Evolutionary conservation across 2,329 filamentous ascomycete genomes (phyloP).

Genomic region (Aspergillus thermomutatus): DNA sequence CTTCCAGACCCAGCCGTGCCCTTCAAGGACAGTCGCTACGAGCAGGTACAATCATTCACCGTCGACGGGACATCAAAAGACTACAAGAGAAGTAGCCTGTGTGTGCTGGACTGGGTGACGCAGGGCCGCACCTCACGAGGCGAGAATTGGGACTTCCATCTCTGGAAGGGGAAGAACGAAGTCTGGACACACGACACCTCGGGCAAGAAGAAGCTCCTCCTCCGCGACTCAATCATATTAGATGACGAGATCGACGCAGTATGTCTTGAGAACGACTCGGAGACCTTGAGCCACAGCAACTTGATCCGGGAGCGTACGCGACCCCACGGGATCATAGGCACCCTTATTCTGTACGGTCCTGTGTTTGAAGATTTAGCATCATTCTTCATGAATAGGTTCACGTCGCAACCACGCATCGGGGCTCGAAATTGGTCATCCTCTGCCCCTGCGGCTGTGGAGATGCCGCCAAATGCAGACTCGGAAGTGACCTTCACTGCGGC

Average conservation of each 20-base stretch:
- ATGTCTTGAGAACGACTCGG: conserved; percentile 30
- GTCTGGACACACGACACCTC: conserved; percentile 47
- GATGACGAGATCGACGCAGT: conserved; percentile 48
- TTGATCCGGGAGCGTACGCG: conserved; percentile 62
- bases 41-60: conserved; percentile 77
- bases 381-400: conserved; percentile 79
- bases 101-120: conserved; percentile 90
- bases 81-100: conserved; percentile 56
- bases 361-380: conserved; percentile 62
- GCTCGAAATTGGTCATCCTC: conserved; percentile 65
- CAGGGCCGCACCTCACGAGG: conserved; percentile 80
- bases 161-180: conserved; percentile 83
- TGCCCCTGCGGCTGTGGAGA: conserved; percentile 19
- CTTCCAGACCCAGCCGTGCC: conserved; percentile 93
- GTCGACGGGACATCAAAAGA: conserved; percentile 44
- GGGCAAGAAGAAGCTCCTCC: conserved; percentile 59
- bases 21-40: conserved; percentile 78
- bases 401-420: conserved; percentile 74
- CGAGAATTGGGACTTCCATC: conserved; percentile 80
- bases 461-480: conserved; percentile 37
- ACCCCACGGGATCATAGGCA: conserved; percentile 73
- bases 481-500: conserved; percentile 80
- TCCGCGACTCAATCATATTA: conserved; percentile 82
- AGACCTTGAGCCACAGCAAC: conserved; percentile 17
- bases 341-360: conserved; percentile 74